Evolutionary conservation across 805 yeast species (phyloP).

Genomic region (Pichia nanzhaoensis): DNA sequence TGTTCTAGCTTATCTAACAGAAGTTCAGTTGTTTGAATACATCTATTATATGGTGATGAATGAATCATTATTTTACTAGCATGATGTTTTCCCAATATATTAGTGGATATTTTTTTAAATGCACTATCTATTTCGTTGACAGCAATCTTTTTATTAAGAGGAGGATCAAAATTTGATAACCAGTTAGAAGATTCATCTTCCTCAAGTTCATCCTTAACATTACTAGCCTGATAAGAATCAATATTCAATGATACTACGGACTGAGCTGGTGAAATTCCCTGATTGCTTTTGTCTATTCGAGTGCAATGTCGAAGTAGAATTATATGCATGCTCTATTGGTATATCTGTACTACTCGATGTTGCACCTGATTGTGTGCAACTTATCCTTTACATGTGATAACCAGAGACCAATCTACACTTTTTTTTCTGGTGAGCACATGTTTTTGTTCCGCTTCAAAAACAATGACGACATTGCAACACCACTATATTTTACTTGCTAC

Average conservation of each 20-base stretch:
- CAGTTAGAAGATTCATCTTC: conserved; percentile 23
- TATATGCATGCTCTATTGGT: conserved; percentile 24
- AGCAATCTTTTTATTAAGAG: conserved; percentile 23
- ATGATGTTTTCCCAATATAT: conserved; percentile 14
- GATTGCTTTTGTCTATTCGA: conserved; percentile 25
- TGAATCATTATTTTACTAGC: conserved; percentile 26
- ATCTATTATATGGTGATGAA: conserved; percentile 39
- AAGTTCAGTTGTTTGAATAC: conserved; percentile 36
- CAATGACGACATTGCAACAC: too few species aligned
- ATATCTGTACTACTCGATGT: too few species aligned
- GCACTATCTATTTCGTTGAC: conserved; percentile 25
- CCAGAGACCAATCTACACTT: not conserved
- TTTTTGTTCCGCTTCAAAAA: too few species aligned
- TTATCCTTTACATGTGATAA: too few species aligned
- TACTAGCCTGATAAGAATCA: not conserved
- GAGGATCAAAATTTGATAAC: conserved; percentile 33
- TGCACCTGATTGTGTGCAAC: too few species aligned
- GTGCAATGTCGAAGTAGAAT: conserved; percentile 30
- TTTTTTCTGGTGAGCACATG: not conserved
- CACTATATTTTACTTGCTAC: too few species aligned
- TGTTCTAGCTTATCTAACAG: conserved; percentile 18
- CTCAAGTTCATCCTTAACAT: not conserved
- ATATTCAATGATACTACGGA: conserved; percentile 2
- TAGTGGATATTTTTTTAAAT: conserved; percentile 21
- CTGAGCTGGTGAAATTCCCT: conserved; percentile 11